Evolutionary conservation across 2,329 filamentous ascomycete genomes (phyloP).

Genomic region (Teratosphaeria gauchensis): DNA sequence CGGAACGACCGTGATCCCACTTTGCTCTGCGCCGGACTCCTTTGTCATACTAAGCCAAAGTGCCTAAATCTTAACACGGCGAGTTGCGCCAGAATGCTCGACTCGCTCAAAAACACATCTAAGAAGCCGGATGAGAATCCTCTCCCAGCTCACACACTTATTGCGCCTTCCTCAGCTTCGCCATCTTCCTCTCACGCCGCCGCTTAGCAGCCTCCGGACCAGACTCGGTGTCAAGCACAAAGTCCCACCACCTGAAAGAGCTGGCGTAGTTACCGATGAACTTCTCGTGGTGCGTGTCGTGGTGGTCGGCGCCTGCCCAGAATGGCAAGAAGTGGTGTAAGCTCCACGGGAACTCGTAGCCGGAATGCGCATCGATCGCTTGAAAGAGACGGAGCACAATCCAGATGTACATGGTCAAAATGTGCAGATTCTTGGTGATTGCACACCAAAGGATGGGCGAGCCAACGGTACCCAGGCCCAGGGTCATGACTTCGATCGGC

Average conservation of each 20-base stretch:
- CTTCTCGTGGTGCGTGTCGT: conserved; percentile 94
- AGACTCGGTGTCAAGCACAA: conserved; percentile 83
- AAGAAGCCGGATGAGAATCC: neutral
- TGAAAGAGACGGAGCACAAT: conserved; percentile 89
- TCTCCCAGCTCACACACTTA: conserved; percentile 27
- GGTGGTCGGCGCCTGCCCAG: conserved; percentile 95
- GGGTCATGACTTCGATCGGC: conserved; percentile 90
- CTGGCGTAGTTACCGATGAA: conserved; percentile 98
- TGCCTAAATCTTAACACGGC: neutral
- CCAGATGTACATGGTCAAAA: conserved; percentile 97
- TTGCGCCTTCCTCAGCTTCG: conserved; percentile 60
- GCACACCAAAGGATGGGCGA: conserved; percentile 75
- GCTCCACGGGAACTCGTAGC: conserved; percentile 97
- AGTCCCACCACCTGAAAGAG: conserved; percentile 99
- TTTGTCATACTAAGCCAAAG: neutral
- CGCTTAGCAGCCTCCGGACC: conserved; percentile 77
- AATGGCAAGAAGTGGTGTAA: conserved; percentile 91
- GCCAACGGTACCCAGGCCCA: conserved; percentile 78
- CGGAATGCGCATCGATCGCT: conserved; percentile 93
- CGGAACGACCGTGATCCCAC: neutral
- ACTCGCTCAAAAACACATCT: neutral
- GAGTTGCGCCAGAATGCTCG: neutral
- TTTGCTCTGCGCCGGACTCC: neutral
- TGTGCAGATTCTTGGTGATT: conserved; percentile 78
- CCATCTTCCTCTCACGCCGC: conserved; percentile 68